Conservation (phyloP, 805 yeast genomes). For the Hanseniaspora lachancei region DNA sequence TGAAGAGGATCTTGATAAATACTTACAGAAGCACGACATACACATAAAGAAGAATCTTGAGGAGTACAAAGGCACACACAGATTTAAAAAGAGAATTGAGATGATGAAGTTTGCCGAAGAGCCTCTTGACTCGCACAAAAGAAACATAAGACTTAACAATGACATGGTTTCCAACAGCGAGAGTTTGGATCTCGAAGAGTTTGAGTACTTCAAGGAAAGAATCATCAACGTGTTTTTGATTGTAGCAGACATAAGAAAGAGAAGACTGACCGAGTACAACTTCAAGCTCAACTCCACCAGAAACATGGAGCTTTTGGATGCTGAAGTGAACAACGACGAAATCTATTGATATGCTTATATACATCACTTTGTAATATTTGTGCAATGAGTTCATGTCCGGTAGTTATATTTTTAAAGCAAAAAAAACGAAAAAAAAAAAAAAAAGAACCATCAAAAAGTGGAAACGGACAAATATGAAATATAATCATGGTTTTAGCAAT, state of each 20-base stretch:
- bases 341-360: conserved; percentile 1
- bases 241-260: neutral
- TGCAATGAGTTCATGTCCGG: neutral
- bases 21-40: conserved; percentile 26
- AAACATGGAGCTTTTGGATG: neutral
- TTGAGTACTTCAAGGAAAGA: conserved; percentile 9
- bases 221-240: neutral
- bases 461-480: neutral
- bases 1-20: conserved; percentile 29
- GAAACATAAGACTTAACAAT: conserved; percentile 9
- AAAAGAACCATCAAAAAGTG: neutral
- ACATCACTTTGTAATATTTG: neutral
- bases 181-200: conserved; percentile 3
- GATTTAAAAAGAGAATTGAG: neutral
- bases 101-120: neutral
- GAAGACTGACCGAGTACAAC: conserved; percentile 2
- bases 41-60: neutral
- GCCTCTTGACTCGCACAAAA: conserved; percentile 4
- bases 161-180: conserved; percentile 6
- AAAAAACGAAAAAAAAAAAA: neutral
- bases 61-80: neutral
- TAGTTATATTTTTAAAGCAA: neutral
- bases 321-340: conserved; percentile 10
- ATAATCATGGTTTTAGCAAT: neutral
- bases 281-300: neutral